Conservation (phyloP, 1,284 basidiomycete genomes). For the Anthracocystis panici-leucophaei region DNA sequence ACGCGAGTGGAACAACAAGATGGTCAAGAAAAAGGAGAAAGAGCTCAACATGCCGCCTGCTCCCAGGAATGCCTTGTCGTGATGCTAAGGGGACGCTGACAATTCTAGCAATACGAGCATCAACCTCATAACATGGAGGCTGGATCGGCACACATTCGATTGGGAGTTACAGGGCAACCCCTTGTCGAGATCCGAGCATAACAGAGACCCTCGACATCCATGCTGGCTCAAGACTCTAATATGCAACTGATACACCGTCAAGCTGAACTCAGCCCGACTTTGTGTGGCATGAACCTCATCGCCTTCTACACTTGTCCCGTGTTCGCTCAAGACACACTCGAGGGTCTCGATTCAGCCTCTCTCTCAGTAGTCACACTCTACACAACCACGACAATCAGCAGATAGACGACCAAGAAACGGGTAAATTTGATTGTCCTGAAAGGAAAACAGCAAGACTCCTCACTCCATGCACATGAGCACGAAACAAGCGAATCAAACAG, state of each 20-base stretch:
- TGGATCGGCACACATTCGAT: neutral
- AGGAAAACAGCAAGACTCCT: neutral
- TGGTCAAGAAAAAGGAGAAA: constrained; percentile 42
- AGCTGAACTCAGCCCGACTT: neutral
- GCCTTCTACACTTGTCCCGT: neutral
- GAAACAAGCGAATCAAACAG: neutral
- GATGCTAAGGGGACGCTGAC: neutral
- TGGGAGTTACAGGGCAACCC: too few relatives aligned
- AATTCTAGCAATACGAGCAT: neutral
- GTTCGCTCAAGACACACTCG: neutral
- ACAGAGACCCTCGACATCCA: neutral
- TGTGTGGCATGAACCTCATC: neutral
- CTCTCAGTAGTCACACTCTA: too few relatives aligned
- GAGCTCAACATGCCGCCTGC: constrained; percentile 56
- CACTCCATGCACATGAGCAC: neutral
- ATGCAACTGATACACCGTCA: neutral
- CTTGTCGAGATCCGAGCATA: neutral
- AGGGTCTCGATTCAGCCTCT: too few relatives aligned
- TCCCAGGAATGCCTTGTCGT: constrained; percentile 37
- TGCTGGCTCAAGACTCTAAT: neutral
- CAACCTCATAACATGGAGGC: too few relatives aligned
- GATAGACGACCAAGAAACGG: neutral
- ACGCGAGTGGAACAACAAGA: constrained; percentile 48
- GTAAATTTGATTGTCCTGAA: constrained; percentile 6
- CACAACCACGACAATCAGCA: neutral